Evolutionary conservation across 331 rosid species (phyloP).

Genomic region (Quercus lobata): DNA sequence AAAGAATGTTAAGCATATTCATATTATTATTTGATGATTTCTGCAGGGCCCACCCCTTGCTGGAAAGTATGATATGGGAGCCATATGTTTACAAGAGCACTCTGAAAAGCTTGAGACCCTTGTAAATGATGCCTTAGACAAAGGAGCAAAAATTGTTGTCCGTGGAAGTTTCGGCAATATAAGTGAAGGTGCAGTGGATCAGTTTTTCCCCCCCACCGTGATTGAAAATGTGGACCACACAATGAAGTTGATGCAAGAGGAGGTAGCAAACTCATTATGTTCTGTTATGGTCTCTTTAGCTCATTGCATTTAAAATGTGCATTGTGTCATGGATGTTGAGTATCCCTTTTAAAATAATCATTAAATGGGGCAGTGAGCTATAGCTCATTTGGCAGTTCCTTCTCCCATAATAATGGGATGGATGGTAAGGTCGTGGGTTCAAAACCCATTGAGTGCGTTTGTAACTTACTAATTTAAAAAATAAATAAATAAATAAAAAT

Average conservation of each 20-base stretch:
- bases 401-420: too few species aligned
- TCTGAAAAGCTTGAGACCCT: constrained; percentile 85
- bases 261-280: constrained; percentile 41
- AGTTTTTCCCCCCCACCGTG: constrained; percentile 81
- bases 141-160: constrained; percentile 76
- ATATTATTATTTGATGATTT: constrained; percentile 17
- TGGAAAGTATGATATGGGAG: constrained; percentile 93
- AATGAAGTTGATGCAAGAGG: constrained; percentile 87
- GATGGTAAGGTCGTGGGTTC: too few species aligned
- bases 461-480: not conserved
- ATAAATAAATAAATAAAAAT: not conserved
- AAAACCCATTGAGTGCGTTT: too few species aligned
- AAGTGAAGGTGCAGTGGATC: constrained; percentile 81
- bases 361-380: too few species aligned
- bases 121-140: constrained; percentile 70
- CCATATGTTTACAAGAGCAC: constrained; percentile 83
- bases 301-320: not conserved
- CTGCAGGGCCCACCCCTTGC: constrained; percentile 81
- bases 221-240: constrained; percentile 73
- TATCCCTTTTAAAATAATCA: not conserved
- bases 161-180: constrained; percentile 85
- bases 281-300: not conserved
- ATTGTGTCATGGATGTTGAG: not conserved
- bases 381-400: too few species aligned
- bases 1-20: not conserved